phyloP scores from a whole-genome alignment of 306 rosid genomes.

The Medicago arabica region DNA sequence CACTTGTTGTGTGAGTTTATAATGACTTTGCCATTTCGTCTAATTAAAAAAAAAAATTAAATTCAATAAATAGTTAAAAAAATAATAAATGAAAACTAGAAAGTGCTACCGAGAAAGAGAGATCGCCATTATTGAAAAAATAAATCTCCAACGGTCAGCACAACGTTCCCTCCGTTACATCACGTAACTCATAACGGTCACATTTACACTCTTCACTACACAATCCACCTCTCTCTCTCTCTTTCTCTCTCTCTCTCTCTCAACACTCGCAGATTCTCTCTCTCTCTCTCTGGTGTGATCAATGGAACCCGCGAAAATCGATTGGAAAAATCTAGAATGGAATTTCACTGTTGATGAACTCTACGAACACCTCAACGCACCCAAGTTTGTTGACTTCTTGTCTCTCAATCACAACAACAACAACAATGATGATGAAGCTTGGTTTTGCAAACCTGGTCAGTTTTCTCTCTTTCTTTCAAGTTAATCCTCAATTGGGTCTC shows the following conservation, averaged over 20 bases:
- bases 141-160: slow-evolving; percentile 72
- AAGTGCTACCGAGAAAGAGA: no score
- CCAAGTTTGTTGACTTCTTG: slow-evolving; percentile 92
- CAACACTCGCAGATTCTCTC: background rate
- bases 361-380: slow-evolving; percentile 88
- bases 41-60: no score
- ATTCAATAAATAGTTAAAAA: no score
- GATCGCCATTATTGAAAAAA: background rate
- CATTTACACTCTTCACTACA: slow-evolving; percentile 36
- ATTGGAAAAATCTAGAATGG: slow-evolving; percentile 89
- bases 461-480: background rate
- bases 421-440: slow-evolving; percentile 66
- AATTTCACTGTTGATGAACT: slow-evolving; percentile 74
- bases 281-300: background rate
- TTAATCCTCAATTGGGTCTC: slow-evolving; percentile 11
- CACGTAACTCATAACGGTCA: slow-evolving; percentile 58
- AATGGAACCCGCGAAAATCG: slow-evolving; percentile 97
- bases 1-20: no score
- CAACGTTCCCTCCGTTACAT: slow-evolving; percentile 51
- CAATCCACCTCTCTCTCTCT: background rate
- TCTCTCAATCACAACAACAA: slow-evolving; percentile 42
- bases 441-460: slow-evolving; percentile 87
- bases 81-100: no score
- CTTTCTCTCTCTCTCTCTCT: slow-evolving; percentile 22
- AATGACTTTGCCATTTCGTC: no score